Evolutionary conservation across 2,329 filamentous ascomycete genomes (phyloP).

Genomic region (Stromatinia cepivora): DNA sequence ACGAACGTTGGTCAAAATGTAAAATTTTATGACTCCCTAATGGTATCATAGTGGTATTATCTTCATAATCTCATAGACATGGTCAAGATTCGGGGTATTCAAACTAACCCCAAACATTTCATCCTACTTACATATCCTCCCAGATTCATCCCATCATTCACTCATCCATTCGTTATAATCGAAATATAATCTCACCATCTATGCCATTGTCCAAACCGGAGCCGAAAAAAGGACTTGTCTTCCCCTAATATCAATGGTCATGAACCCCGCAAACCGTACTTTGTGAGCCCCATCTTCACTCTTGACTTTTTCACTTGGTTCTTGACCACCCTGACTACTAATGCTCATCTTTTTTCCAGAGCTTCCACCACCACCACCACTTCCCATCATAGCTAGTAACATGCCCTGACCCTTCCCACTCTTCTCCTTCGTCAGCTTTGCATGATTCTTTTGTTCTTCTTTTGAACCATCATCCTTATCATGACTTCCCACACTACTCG

Average conservation of each 20-base stretch:
- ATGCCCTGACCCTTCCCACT: conserved; percentile 40
- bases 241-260: conserved; percentile 71
- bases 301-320: conserved; percentile 35
- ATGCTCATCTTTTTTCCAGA: conserved; percentile 38
- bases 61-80: conserved; percentile 8
- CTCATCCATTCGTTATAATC: conserved; percentile 13
- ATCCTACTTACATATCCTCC: background rate
- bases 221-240: conserved; percentile 75
- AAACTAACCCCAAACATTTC: background rate
- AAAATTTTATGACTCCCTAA: conserved; percentile 5
- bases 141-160: conserved; percentile 17
- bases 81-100: background rate
- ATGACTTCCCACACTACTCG: conserved; percentile 37
- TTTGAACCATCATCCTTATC: conserved; percentile 40
- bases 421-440: conserved; percentile 39
- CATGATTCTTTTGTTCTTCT: conserved; percentile 35
- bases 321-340: conserved; percentile 26
- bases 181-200: conserved; percentile 15
- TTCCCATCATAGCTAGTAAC: conserved; percentile 42
- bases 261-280: conserved; percentile 74
- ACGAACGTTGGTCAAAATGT: background rate
- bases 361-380: conserved; percentile 15
- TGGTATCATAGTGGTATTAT: conserved; percentile 13
- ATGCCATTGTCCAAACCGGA: conserved; percentile 64
- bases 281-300: conserved; percentile 45